Evolutionary conservation across 2,329 filamentous ascomycete genomes (phyloP).

Genomic region (Ceratocystis smalleyi): DNA sequence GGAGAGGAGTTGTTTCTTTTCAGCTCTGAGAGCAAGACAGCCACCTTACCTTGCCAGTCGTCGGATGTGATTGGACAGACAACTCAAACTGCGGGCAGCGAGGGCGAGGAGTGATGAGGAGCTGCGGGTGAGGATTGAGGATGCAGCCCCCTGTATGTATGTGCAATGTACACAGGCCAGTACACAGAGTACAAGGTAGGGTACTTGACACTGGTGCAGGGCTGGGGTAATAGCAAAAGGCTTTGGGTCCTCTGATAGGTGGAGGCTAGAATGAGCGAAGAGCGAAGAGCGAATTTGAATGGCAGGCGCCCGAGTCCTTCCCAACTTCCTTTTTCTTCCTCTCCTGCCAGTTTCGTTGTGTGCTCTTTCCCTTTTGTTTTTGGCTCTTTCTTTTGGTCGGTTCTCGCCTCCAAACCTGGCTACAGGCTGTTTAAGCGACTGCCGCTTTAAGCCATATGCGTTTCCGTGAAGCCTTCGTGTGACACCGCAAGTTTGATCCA

Average conservation of each 20-base stretch:
- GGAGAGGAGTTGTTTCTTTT: neutral
- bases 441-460: neutral
- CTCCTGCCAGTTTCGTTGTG: neutral
- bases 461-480: neutral
- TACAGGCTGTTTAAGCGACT: neutral
- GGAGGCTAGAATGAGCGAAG: neutral
- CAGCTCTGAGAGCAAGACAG: neutral
- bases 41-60: neutral
- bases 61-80: neutral
- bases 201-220: neutral
- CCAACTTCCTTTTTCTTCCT: neutral
- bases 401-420: neutral
- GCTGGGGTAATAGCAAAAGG: neutral
- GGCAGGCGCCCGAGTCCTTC: neutral
- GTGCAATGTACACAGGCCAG: neutral
- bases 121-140: slow-evolving; percentile 5
- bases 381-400: neutral
- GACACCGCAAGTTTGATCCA: neutral
- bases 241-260: neutral
- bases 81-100: neutral
- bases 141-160: neutral
- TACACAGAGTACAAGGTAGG: neutral
- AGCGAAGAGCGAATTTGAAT: neutral
- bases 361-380: neutral
- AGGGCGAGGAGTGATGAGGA: neutral